Base-by-base conservation (phyloP, 192 early-diverging fungal genomes). In the Lunasporangiospora selenospora region DNA sequence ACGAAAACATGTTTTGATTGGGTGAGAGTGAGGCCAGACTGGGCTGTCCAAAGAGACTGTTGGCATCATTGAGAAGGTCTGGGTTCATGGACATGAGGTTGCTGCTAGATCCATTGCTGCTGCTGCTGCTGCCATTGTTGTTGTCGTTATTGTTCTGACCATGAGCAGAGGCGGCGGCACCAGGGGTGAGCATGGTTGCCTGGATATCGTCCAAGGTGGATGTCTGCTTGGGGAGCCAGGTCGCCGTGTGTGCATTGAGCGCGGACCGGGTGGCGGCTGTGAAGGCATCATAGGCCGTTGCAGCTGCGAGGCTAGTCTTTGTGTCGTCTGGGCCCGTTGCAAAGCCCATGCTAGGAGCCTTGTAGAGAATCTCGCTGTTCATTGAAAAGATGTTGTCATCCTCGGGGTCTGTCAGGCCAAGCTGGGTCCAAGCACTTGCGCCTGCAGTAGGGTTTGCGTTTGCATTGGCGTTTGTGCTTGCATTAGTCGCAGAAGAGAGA, bases 1-100 rank as follows among this genome's bases (percentile, higher is more conserved):
- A 73, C 3, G 69, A 46, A 36, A 73, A 73, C 44, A 62, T 63
- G 61, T 73, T 73, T 58, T 73, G 69, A 43, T 73, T 73, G 26
- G 69, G 61, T 21, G 69, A 73, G 42, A 73, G 63, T 12, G 67
- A 43, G 2, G 54, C 12, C 4, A n/a, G n/a, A n/a, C n/a, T n/a
- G n/a, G 59, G 26, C 16, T 67, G 48, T 26, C 54, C 61, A 58
- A 73, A 73, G 12, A 73, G 54, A 3, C n/a, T n/a, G n/a, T n/a
- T n/a, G n/a, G n/a, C n/a, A n/a, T n/a, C n/a, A n/a, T n/a, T n/a
- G n/a, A n/a, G n/a, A n/a, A n/a, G n/a, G n/a, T n/a, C n/a, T n/a
- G n/a, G n/a, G n/a, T n/a, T n/a, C n/a, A n/a, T n/a, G n/a, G n/a
- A n/a, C n/a, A n/a, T n/a, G n/a, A n/a, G 54, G 33, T 61, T 70